phyloP scores from a whole-genome alignment of 139 green algal species.

The Chlorella sp. region DNA sequence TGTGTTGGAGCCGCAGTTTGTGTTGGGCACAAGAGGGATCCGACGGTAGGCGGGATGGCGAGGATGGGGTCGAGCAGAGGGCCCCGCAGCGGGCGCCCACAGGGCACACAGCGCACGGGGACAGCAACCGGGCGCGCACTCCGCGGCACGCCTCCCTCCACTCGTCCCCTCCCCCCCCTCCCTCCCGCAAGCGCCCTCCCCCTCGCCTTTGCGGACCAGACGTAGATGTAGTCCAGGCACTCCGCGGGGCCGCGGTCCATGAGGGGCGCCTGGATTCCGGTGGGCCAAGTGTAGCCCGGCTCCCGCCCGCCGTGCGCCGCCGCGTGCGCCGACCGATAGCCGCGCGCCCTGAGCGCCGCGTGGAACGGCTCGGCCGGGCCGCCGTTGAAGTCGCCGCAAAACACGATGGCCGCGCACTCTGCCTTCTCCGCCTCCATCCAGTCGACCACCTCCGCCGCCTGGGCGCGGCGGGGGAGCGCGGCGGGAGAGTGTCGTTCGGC shows the following conservation, averaged over 20 bases:
- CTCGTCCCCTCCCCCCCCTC: too few relatives aligned
- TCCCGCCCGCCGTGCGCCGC: conserved; percentile 31
- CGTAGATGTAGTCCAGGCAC: conserved; percentile 57
- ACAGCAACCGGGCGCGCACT: too few relatives aligned
- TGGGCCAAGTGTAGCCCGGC: conserved; percentile 52
- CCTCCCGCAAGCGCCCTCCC: too few relatives aligned
- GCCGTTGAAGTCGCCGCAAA: conserved; percentile 57
- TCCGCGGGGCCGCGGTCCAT: conserved; percentile 48
- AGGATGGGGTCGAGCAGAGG: too few relatives aligned
- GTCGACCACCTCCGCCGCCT: conserved; percentile 25
- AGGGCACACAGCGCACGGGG: too few relatives aligned
- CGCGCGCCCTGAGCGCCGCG: conserved; percentile 4
- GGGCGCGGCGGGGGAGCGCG: too few relatives aligned
- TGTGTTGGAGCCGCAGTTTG: too few relatives aligned
- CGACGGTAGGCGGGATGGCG: too few relatives aligned
- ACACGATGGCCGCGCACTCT: conserved; percentile 36
- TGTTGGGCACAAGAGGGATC: too few relatives aligned
- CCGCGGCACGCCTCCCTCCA: too few relatives aligned
- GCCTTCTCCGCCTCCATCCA: conserved; percentile 45
- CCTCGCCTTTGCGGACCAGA: conserved; percentile 32
- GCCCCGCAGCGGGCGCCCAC: too few relatives aligned
- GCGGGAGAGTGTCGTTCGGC: too few relatives aligned
- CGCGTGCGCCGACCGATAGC: conserved; percentile 39
- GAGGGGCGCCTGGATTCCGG: conserved; percentile 47
- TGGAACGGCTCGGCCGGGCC: conserved; percentile 41